A percentile compares a stretch with the other conserved stretches of the same genome.
phyloP scores from a whole-genome alignment of 1,284 basidiomycete species.

The Dichomitus squalens region DNA sequence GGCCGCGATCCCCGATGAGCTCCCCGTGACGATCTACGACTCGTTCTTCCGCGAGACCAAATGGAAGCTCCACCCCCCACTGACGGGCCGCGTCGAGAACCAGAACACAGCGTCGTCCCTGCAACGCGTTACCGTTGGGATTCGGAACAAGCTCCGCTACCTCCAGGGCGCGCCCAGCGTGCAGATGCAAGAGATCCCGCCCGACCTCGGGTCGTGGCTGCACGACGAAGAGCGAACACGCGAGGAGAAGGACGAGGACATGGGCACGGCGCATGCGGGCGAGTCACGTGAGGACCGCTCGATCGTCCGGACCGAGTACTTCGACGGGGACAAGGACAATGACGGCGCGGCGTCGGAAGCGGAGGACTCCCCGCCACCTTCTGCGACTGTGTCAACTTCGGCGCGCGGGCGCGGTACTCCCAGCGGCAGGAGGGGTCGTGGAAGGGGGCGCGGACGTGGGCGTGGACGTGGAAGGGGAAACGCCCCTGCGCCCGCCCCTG shows the following conservation, averaged over 20 bases:
- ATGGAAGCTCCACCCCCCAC: slow-evolving; percentile 91
- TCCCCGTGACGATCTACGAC: slow-evolving; percentile 91
- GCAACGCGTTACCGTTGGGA: slow-evolving; percentile 84
- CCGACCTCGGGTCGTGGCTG: slow-evolving; percentile 82
- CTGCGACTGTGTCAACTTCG: slow-evolving; percentile 4
- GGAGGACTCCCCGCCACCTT: slow-evolving; percentile 12
- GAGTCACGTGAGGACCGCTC: slow-evolving; percentile 57
- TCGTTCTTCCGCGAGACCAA: slow-evolving; percentile 91
- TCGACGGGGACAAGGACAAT: slow-evolving; percentile 68
- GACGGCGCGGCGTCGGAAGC: slow-evolving; percentile 18
- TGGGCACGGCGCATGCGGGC: slow-evolving; percentile 56
- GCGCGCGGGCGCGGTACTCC: slow-evolving; percentile 7
- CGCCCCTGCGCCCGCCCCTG: slow-evolving; percentile 10
- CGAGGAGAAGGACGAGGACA: slow-evolving; percentile 75
- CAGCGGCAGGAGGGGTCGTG: slow-evolving; percentile 16
- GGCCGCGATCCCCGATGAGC: slow-evolving; percentile 79
- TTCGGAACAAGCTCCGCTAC: slow-evolving; percentile 92
- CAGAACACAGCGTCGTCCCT: slow-evolving; percentile 84
- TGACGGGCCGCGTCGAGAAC: slow-evolving; percentile 92
- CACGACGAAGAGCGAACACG: slow-evolving; percentile 73
- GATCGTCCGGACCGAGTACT: slow-evolving; percentile 66
- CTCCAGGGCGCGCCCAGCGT: slow-evolving; percentile 96
- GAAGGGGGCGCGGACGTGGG: slow-evolving; percentile 21
- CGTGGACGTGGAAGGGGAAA: slow-evolving; percentile 21
- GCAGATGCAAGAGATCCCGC: slow-evolving; percentile 95